phyloP scores from a whole-genome alignment of 1,139 yeast genomes.

The Scheffersomyces stambukii region DNA sequence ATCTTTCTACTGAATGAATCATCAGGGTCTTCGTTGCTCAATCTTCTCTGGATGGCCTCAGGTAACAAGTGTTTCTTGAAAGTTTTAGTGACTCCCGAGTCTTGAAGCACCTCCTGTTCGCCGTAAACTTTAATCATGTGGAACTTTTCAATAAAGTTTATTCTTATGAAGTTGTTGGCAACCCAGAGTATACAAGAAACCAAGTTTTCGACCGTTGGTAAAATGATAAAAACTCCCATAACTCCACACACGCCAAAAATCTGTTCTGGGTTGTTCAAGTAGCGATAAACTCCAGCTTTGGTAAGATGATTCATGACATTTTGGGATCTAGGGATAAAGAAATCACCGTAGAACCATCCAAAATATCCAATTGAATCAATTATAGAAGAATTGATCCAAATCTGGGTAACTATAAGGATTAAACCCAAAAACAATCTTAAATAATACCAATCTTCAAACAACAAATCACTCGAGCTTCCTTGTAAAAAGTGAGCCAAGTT shows the following conservation, averaged over 20 bases:
- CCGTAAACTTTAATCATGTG: constrained; percentile 83
- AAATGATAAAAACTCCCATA: constrained; percentile 70
- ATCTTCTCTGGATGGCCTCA: constrained; percentile 33
- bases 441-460: constrained; percentile 40
- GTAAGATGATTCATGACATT: constrained; percentile 49
- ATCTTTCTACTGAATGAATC: constrained; percentile 17
- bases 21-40: constrained; percentile 17
- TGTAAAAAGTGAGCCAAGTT: constrained; percentile 28
- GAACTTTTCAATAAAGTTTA: constrained; percentile 71
- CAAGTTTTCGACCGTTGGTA: constrained; percentile 55
- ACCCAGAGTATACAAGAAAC: constrained; percentile 67
- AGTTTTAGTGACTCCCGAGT: constrained; percentile 67
- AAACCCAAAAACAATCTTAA: constrained; percentile 59
- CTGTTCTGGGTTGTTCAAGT: constrained; percentile 82
- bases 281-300: constrained; percentile 81
- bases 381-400: constrained; percentile 71
- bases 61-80: constrained; percentile 49
- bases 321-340: constrained; percentile 55
- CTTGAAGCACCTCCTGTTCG: constrained; percentile 52
- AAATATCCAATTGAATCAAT: constrained; percentile 74
- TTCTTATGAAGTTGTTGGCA: constrained; percentile 58
- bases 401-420: constrained; percentile 55
- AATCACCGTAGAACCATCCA: constrained; percentile 91
- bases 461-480: constrained; percentile 14
- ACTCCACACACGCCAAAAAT: constrained; percentile 78